Conservation (phyloP, 1,139 yeast genomes). For the Saccharomycopsis hybrid region DNA sequence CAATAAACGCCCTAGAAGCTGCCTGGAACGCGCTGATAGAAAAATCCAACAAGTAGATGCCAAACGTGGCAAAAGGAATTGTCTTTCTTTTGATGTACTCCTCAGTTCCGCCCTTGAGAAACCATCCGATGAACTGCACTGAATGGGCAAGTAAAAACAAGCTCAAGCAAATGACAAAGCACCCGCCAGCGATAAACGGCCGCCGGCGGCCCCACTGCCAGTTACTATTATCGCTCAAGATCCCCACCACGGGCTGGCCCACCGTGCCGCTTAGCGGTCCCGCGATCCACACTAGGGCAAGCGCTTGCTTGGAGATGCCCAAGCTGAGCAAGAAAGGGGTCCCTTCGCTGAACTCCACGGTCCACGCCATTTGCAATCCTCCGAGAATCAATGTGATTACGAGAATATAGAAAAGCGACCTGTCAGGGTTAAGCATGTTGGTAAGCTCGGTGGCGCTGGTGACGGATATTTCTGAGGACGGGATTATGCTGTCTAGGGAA, state of each 20-base stretch:
- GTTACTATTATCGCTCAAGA: constrained; percentile 44
- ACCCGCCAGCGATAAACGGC: constrained; percentile 50
- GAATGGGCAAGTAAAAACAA: constrained; percentile 44
- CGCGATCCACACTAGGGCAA: constrained; percentile 56
- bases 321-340: constrained; percentile 44
- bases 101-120: constrained; percentile 21
- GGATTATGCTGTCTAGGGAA: no score
- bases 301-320: constrained; percentile 45
- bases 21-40: constrained; percentile 55
- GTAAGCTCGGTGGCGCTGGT: background rate
- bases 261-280: constrained; percentile 56
- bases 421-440: constrained; percentile 21
- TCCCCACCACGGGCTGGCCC: constrained; percentile 55
- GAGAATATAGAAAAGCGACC: constrained; percentile 38
- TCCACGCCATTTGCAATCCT: constrained; percentile 48
- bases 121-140: constrained; percentile 31
- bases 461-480: background rate
- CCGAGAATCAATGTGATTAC: constrained; percentile 43
- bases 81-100: constrained; percentile 27
- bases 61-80: constrained; percentile 41
- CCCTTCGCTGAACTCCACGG: constrained; percentile 48
- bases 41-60: constrained; percentile 48
- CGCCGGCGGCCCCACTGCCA: constrained; percentile 43
- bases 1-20: constrained; percentile 51
- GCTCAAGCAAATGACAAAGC: constrained; percentile 39